These are phyloP conservation scores for Pelargonium myrrhifolium DNA, from an alignment of 441 rosid species.

Conservation along the genomic window DNA sequence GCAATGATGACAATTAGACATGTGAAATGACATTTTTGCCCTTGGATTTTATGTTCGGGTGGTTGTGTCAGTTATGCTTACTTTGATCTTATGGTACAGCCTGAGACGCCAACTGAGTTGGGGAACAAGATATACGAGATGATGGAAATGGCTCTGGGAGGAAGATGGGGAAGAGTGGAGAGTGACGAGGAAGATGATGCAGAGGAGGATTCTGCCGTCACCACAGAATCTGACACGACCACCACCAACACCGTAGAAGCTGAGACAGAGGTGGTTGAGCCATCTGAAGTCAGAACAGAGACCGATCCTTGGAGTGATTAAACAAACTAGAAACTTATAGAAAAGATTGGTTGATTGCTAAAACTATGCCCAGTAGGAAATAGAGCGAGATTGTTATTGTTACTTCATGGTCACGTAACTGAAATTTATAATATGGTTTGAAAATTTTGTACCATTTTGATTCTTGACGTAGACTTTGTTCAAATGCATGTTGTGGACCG, in stretches of 20 bases:
- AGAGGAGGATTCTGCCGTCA: conserved; percentile 12
- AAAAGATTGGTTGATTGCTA: conserved; percentile 7
- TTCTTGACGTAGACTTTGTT: too few species aligned
- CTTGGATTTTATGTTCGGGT: too few species aligned
- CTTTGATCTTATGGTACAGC: conserved; percentile 37
- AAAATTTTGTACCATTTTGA: too few species aligned
- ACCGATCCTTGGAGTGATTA: conserved; percentile 85
- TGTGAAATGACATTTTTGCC: too few species aligned
- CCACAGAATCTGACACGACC: conserved; percentile 28
- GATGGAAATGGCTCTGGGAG: conserved; percentile 97
- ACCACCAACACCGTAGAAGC: conserved; percentile 7
- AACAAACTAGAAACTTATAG: not conserved
- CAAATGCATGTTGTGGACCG: too few species aligned
- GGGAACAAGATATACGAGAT: conserved; percentile 94
- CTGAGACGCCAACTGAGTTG: conserved; percentile 88
- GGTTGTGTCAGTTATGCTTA: not conserved
- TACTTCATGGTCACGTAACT: too few species aligned
- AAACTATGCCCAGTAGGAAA: not conserved
- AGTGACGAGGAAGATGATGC: conserved; percentile 28
- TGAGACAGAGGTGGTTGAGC: conserved; percentile 67
- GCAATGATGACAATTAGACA: too few species aligned
- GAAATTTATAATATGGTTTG: too few species aligned
- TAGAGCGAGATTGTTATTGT: not conserved
- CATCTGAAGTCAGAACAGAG: conserved; percentile 83
- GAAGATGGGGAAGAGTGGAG: conserved; percentile 89